Conservation (phyloP, 805 yeast species). For the Yamadazyma phyllophila region DNA sequence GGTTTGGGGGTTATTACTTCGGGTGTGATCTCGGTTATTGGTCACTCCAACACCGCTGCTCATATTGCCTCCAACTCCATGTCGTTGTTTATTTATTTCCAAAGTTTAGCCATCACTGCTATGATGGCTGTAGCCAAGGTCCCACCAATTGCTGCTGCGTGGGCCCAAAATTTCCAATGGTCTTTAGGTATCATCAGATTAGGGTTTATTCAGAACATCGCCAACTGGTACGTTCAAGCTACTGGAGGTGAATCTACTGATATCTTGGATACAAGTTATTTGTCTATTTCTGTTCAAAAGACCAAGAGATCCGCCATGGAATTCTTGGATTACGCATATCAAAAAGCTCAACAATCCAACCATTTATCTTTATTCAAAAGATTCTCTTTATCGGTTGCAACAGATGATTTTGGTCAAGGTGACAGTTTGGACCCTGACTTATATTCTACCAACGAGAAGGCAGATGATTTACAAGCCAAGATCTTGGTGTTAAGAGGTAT, state of each 20-base stretch:
- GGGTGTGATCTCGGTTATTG: conserved; percentile 80
- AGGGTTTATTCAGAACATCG: conserved; percentile 74
- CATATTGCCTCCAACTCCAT: conserved; percentile 97
- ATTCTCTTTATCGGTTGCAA: conserved; percentile 27
- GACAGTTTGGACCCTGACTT: conserved; percentile 44
- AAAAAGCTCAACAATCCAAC: conserved; percentile 10
- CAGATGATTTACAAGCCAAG: conserved; percentile 55
- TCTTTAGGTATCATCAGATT: conserved; percentile 85
- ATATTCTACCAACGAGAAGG: conserved; percentile 73
- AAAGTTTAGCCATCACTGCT: conserved; percentile 83
- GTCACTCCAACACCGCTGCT: conserved; percentile 90
- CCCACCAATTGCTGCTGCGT: conserved; percentile 97
- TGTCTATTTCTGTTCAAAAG: conserved; percentile 86
- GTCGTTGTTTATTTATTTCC: conserved; percentile 91
- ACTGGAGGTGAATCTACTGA: conserved; percentile 90
- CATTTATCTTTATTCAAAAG: conserved; percentile 16
- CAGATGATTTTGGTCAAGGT: conserved; percentile 45
- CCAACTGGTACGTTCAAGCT: conserved; percentile 92
- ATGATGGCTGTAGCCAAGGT: conserved; percentile 93
- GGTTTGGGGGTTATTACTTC: conserved; percentile 86
- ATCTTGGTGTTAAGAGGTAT: conserved; percentile 86
- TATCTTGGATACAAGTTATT: conserved; percentile 58
- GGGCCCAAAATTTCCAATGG: conserved; percentile 98
- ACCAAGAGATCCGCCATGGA: conserved; percentile 26
- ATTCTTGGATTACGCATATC: conserved; percentile 13